These are phyloP conservation scores for Fusarium irregulare DNA, from an alignment of 2,329 filamentous ascomycete species.

Conservation along the genomic window DNA sequence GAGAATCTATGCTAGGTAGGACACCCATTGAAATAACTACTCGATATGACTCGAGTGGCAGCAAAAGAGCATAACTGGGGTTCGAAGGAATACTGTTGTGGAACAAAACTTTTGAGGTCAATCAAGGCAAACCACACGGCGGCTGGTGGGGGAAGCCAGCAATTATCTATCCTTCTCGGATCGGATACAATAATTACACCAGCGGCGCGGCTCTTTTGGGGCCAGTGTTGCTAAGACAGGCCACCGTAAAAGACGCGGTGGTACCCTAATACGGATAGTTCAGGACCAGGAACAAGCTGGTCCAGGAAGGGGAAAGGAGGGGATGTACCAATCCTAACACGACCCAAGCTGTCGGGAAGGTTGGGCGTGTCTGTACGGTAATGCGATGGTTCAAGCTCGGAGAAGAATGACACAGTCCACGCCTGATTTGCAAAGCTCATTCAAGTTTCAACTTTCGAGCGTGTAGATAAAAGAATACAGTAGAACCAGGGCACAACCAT, in stretches of 20 bases:
- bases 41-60: conserved; percentile 46
- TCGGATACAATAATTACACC: conserved; percentile 45
- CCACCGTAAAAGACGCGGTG: conserved; percentile 44
- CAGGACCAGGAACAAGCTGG: conserved; percentile 45
- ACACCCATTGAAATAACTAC: conserved; percentile 65
- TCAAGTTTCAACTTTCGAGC: conserved; percentile 17
- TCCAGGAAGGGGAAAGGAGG: conserved; percentile 39
- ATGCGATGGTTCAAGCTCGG: conserved; percentile 32
- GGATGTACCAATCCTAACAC: conserved; percentile 48
- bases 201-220: conserved; percentile 43
- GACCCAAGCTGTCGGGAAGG: conserved; percentile 47
- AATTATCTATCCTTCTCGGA: conserved; percentile 44
- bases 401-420: conserved; percentile 34
- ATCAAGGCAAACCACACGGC: conserved; percentile 29
- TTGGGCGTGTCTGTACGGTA: conserved; percentile 22
- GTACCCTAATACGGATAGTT: conserved; percentile 44
- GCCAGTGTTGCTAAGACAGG: conserved; percentile 43
- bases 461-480: conserved; percentile 22
- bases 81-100: conserved; percentile 21
- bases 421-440: conserved; percentile 27
- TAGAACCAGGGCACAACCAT: conserved; percentile 12
- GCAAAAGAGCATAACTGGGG: conserved; percentile 42
- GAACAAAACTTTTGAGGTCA: conserved; percentile 28
- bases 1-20: conserved; percentile 62
- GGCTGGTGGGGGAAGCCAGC: conserved; percentile 37